Evolutionary conservation across 805 yeast genomes (phyloP).

Genomic region (Tetrapisispora arboricola): DNA sequence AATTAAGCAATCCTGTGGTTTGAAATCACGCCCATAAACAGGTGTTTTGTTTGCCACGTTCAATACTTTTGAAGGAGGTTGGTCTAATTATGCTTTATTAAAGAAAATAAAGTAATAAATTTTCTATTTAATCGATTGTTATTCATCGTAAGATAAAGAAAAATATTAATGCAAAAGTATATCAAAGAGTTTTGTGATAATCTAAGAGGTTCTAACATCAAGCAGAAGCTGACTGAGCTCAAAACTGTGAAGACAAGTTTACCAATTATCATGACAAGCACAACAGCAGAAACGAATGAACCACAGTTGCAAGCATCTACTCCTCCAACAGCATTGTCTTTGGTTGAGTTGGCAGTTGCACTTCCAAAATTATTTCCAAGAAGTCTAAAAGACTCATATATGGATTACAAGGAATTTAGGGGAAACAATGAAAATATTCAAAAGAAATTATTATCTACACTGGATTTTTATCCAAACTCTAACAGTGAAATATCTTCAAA

Average conservation of each 20-base stretch:
- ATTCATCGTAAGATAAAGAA: too few relatives aligned
- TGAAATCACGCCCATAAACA: too few relatives aligned
- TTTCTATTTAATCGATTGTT: too few relatives aligned
- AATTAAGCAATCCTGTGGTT: too few relatives aligned
- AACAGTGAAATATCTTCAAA: conserved; percentile 22
- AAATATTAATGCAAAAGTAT: not conserved
- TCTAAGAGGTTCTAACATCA: not conserved
- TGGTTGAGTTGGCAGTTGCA: conserved; percentile 34
- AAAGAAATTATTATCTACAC: conserved; percentile 33
- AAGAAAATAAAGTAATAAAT: too few relatives aligned
- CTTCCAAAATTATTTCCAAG: conserved; percentile 51
- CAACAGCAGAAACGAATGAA: not conserved
- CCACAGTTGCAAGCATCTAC: conserved; percentile 30
- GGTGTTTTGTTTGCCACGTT: too few relatives aligned
- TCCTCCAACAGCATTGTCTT: conserved; percentile 59
- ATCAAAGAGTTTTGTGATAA: not conserved
- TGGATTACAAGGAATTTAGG: conserved; percentile 35
- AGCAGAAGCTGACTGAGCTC: not conserved
- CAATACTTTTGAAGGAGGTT: too few relatives aligned
- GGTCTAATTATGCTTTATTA: too few relatives aligned
- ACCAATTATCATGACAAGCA: too few relatives aligned
- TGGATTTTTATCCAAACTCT: conserved; percentile 38
- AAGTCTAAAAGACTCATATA: conserved; percentile 38
- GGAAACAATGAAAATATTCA: conserved; percentile 37
- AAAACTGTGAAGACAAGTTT: not conserved